Evolutionary conservation across 106 monocot genomes (phyloP).

Genomic region (Hemerocallis citrina): DNA sequence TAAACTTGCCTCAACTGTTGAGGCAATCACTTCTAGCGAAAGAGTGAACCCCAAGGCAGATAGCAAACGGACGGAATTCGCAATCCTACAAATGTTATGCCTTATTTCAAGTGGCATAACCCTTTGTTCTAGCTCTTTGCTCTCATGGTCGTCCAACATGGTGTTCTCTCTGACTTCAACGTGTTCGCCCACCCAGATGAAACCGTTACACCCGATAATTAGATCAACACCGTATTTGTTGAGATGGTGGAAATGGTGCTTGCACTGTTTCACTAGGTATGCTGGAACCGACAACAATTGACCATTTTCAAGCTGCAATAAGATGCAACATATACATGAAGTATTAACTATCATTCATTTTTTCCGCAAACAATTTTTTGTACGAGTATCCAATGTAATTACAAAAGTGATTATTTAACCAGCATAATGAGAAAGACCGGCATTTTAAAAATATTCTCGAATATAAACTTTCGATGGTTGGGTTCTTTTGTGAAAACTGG

Average conservation of each 20-base stretch:
- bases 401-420: no score
- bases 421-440: no score
- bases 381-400: no score
- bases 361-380: no score
- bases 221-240: constrained; percentile 65
- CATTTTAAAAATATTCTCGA: no score
- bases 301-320: constrained; percentile 73
- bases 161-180: constrained; percentile 17
- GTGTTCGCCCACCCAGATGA: constrained; percentile 82
- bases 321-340: not conserved
- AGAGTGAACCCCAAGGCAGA: constrained; percentile 63
- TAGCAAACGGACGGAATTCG: constrained; percentile 68
- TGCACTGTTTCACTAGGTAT: constrained; percentile 74
- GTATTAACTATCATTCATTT: not conserved
- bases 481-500: no score
- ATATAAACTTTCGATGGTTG: no score
- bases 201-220: constrained; percentile 88
- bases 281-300: constrained; percentile 59
- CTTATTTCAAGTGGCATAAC: constrained; percentile 44
- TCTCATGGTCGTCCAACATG: constrained; percentile 23
- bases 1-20: constrained; percentile 38
- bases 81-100: constrained; percentile 61
- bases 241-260: constrained; percentile 90
- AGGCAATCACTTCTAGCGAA: constrained; percentile 47
- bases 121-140: not conserved